These are phyloP conservation scores for Pseudogymnoascus sp. DNA, from an alignment of 2,329 filamentous ascomycete species.

Conservation along the genomic window DNA sequence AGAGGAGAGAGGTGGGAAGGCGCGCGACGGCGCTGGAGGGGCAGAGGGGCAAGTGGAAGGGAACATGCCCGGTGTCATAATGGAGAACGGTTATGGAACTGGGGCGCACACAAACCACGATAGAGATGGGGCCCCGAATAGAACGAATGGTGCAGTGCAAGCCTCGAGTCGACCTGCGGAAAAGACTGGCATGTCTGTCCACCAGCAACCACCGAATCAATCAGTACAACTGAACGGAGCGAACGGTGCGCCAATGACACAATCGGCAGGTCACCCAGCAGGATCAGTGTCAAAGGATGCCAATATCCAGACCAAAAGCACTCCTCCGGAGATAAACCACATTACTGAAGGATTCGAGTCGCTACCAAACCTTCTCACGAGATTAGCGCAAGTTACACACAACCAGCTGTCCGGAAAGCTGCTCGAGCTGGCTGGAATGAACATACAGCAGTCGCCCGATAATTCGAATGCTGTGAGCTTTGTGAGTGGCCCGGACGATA, in stretches of 20 bases:
- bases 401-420: conserved; percentile 69
- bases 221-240: conserved; percentile 29
- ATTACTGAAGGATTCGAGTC: conserved; percentile 72
- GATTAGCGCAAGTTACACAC: conserved; percentile 78
- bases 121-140: conserved; percentile 42
- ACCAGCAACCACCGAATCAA: conserved; percentile 25
- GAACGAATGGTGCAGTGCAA: conserved; percentile 37
- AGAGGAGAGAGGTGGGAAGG: conserved; percentile 26
- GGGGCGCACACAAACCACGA: conserved; percentile 51
- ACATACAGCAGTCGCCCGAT: conserved; percentile 46
- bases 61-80: conserved; percentile 50
- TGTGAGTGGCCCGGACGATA: conserved; percentile 44
- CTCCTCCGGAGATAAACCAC: conserved; percentile 60
- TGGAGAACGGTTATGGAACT: conserved; percentile 50
- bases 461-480: conserved; percentile 46
- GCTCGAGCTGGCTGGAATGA: conserved; percentile 62
- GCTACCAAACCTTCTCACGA: conserved; percentile 66
- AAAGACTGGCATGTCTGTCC: conserved; percentile 19
- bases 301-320: conserved; percentile 46
- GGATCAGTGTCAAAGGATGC: conserved; percentile 24
- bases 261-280: conserved; percentile 18
- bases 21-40: conserved; percentile 24
- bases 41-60: conserved; percentile 20
- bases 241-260: conserved; percentile 16
- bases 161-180: conserved; percentile 20